Evolutionary conservation across 2,329 filamentous ascomycete species (phyloP).

Genomic region (Dactylellina sp.): DNA sequence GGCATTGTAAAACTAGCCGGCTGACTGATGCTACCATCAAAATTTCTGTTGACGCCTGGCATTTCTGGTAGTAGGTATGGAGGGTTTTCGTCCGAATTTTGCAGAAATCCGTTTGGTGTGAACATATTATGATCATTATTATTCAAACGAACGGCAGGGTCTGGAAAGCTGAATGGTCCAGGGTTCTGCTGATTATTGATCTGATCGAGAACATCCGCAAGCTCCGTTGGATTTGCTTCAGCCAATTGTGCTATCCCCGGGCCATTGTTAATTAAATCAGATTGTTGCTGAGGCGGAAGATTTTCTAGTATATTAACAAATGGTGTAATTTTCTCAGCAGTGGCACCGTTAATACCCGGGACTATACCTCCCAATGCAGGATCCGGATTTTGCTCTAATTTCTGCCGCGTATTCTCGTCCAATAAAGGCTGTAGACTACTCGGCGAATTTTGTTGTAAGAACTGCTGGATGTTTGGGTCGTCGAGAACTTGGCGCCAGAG

Average conservation of each 20-base stretch:
- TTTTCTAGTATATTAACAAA: conserved; percentile 17
- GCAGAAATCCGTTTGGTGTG: conserved; percentile 31
- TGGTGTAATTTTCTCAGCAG: neutral
- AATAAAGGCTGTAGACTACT: conserved; percentile 21
- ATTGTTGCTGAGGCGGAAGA: conserved; percentile 10
- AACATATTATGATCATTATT: conserved; percentile 4
- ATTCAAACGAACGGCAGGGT: conserved; percentile 10
- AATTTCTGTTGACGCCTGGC: conserved; percentile 12
- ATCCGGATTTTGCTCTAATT: conserved; percentile 22
- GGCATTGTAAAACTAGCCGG: neutral
- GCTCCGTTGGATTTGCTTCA: conserved; percentile 1
- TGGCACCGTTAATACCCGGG: conserved; percentile 25
- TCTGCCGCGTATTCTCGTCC: neutral
- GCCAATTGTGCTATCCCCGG: conserved; percentile 18
- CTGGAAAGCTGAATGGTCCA: neutral
- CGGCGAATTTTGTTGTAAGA: conserved; percentile 36
- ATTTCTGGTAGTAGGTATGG: conserved; percentile 3
- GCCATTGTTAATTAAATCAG: conserved; percentile 24
- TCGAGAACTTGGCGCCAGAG: conserved; percentile 33
- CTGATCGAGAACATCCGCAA: conserved; percentile 28
- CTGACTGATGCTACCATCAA: neutral
- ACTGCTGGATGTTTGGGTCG: conserved; percentile 20
- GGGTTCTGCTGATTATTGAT: conserved; percentile 8
- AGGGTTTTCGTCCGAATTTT: neutral
- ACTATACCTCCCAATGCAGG: neutral